Evolutionary conservation across 202 grass and related monocot species (phyloP).

Genomic region (Tripidium arundinaceum): DNA sequence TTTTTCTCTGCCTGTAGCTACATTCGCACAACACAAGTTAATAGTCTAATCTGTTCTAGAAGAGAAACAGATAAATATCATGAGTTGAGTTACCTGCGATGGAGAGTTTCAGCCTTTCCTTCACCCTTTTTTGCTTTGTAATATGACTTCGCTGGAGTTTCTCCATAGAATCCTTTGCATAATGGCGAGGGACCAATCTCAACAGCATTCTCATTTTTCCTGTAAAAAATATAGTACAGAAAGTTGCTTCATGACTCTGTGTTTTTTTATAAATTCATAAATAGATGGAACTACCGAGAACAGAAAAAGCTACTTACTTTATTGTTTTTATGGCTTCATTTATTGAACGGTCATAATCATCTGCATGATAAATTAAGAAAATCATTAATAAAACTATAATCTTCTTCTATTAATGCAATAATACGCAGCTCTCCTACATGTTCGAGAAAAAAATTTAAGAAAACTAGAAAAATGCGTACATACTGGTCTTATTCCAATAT

Average conservation of each 20-base stretch:
- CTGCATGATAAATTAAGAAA: conserved; percentile 48
- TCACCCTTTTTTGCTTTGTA: conserved; percentile 51
- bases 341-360: conserved; percentile 98
- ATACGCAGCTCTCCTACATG: background rate
- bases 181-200: conserved; percentile 51
- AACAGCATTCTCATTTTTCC: conserved; percentile 55
- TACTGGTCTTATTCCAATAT: conserved; percentile 6
- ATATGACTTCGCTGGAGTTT: conserved; percentile 39
- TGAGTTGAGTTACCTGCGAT: conserved; percentile 55
- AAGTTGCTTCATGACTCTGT: conserved; percentile 16
- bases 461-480: conserved; percentile 9
- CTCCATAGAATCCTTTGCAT: conserved; percentile 44
- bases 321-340: conserved; percentile 92
- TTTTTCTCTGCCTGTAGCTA: conserved; percentile 72
- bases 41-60: conserved; percentile 4
- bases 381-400: background rate
- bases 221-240: conserved; percentile 36
- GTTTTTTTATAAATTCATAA: background rate
- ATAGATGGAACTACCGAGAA: background rate
- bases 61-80: conserved; percentile 14
- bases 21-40: background rate
- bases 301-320: conserved; percentile 63
- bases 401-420: background rate
- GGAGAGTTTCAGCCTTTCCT: conserved; percentile 50
- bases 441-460: conserved; percentile 10